Percentiles rank a stretch among this genome's conserved stretches.
phyloP scores from a whole-genome alignment of 495 filamentous ascomycete genomes.

The Collariella sp. region DNA sequence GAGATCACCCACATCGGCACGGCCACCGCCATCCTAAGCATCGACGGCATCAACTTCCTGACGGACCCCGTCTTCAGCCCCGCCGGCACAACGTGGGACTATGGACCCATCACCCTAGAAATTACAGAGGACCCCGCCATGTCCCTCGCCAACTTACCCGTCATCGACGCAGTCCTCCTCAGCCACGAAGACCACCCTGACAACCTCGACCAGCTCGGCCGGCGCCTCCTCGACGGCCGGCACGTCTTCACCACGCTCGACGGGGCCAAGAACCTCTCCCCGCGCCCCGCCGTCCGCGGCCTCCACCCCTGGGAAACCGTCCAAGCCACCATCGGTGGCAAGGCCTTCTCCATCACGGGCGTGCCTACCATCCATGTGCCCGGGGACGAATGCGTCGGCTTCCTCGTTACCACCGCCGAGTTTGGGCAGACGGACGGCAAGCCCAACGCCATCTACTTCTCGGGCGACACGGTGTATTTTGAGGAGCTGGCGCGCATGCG shows the following conservation, averaged over 20 bases:
- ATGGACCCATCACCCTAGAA: conserved; percentile 25
- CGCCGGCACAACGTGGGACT: conserved; percentile 31
- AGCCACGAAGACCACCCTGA: conserved; percentile 50
- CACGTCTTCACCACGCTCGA: conserved; percentile 43
- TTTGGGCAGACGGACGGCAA: conserved; percentile 36
- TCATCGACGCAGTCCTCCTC: conserved; percentile 44
- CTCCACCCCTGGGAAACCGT: conserved; percentile 5
- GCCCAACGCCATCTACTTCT: conserved; percentile 48
- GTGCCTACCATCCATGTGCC: conserved; percentile 41
- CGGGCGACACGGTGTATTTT: conserved; percentile 47
- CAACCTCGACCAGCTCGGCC: conserved; percentile 42
- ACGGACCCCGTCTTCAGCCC: conserved; percentile 49
- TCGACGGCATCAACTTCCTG: conserved; percentile 40
- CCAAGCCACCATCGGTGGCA: conserved; percentile 15
- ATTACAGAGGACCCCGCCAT: conserved; percentile 31
- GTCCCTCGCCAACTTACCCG: conserved; percentile 32
- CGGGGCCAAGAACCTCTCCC: conserved; percentile 37
- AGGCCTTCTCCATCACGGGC: conserved; percentile 42
- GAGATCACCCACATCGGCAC: conserved; percentile 43
- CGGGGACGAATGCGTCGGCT: conserved; percentile 41
- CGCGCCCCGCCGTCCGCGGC: conserved; percentile 31
- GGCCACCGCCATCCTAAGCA: conserved; percentile 42
- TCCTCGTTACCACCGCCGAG: conserved; percentile 30
- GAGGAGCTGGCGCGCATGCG: conserved; percentile 31
- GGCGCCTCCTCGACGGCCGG: conserved; percentile 42